Evolutionary conservation across 768 basidiomycete species (phyloP).

Genomic region (Boletellus ananas): DNA sequence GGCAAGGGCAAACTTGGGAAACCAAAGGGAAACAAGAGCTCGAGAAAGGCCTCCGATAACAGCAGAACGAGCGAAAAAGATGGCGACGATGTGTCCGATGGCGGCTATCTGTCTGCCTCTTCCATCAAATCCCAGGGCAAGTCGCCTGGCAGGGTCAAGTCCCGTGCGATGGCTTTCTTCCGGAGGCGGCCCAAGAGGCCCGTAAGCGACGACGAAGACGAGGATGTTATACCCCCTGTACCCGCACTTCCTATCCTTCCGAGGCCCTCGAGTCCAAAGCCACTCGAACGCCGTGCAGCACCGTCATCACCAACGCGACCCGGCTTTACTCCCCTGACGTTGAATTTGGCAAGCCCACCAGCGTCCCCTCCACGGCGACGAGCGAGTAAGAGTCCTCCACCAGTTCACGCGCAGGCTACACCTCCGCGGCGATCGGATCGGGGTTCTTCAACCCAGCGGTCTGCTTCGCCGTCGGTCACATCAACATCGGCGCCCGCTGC

Average conservation of each 20-base stretch:
- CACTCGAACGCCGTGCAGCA: constrained; percentile 21
- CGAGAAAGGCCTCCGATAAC: constrained; percentile 16
- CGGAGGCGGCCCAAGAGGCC: constrained; percentile 30
- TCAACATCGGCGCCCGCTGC: constrained; percentile 5
- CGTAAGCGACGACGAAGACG: constrained; percentile 31
- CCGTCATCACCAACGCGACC: constrained; percentile 28
- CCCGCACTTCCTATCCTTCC: constrained; percentile 27
- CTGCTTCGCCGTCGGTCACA: constrained; percentile 10
- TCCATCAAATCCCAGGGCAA: constrained; percentile 31
- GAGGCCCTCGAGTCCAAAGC: constrained; percentile 29
- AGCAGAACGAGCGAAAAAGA: constrained; percentile 20
- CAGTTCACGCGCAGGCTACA: constrained; percentile 7
- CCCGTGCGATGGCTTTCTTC: constrained; percentile 33
- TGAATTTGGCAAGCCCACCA: constrained; percentile 21
- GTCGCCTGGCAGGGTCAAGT: constrained; percentile 25
- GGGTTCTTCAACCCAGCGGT: background rate
- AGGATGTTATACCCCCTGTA: constrained; percentile 28
- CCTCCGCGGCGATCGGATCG: constrained; percentile 12
- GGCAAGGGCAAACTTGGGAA: constrained; percentile 20
- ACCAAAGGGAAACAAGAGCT: constrained; percentile 15
- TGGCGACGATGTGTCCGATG: constrained; percentile 25
- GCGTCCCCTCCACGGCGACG: constrained; percentile 16
- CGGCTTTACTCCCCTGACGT: constrained; percentile 26
- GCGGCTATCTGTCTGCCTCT: constrained; percentile 33
- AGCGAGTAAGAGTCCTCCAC: constrained; percentile 29